Evolutionary conservation across 192 early-diverging fungal genomes (phyloP), one percentile per base, ranked within the genome.

Genomic region (Haplosporangium gracile): DNA sequence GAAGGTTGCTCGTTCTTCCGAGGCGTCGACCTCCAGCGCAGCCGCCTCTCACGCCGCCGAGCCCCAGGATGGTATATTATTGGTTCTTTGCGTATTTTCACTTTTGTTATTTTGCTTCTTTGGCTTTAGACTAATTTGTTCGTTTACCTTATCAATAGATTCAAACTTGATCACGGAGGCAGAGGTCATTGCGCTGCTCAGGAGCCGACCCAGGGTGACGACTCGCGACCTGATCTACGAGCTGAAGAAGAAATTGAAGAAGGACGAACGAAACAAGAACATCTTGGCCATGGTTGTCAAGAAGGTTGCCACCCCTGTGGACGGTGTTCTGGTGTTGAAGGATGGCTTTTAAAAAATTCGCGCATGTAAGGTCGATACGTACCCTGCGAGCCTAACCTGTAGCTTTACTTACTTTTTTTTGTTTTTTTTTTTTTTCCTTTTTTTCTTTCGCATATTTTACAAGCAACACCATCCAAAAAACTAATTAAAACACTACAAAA

Each of bases 101-200:
- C 34, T 29, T 22, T 53, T 13, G 34, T 39, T 32, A 11, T 45
- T 16, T 26, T 60, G 38, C n/a, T 32, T 24, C 60, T 0, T 36
- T n/a, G 7, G 29, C 6, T 13, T 22, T 39, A 11, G 9, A 26
- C 13, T 65, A 65, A 29, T 57, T 57, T 11, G 10, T 53, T 71
- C 40, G 43, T 29, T 18, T 0, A 5, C 24, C 9, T 3, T 60
- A 22, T 26, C 0, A 57, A 72, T 22, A 80, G 88, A 88, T 13
- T 71, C 88, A 1, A 79, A 88, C 55, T 74, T 94, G 20, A 94
- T 96, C 51, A 95, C 93, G 26, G 93, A 94, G 75, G 87, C 89
- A 29, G 95, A 96, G 78, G 93, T 96, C 5, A 88, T 95, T 22
- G 88, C 91, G 6, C 63, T 94, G 36, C 92, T 93, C 72, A 92